A percentile compares a stretch with the other conserved stretches of the same genome.
Evolutionary conservation across 768 basidiomycete species (phyloP).

Genomic region (Royoungia palumana): DNA sequence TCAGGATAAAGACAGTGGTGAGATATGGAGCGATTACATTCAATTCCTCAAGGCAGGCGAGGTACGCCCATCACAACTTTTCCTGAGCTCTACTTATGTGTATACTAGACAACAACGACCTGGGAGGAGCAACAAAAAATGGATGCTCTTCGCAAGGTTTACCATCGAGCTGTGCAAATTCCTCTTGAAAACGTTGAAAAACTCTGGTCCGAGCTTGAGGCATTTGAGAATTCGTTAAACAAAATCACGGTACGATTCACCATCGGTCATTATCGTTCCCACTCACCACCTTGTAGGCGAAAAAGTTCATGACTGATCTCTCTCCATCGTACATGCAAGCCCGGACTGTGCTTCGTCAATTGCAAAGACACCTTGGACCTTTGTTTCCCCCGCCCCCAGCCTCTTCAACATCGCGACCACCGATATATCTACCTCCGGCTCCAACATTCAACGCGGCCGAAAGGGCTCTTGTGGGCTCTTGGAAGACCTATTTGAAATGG

Average conservation of each 20-base stretch:
- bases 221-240: conserved; percentile 87
- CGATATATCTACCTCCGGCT: conserved; percentile 60
- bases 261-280: neutral
- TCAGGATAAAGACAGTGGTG: conserved; percentile 86
- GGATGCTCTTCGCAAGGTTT: conserved; percentile 87
- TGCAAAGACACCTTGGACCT: conserved; percentile 64
- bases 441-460: conserved; percentile 75
- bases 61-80: conserved; percentile 41
- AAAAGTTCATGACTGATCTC: conserved; percentile 93
- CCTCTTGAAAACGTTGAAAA: conserved; percentile 91
- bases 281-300: conserved; percentile 53
- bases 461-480: conserved; percentile 71
- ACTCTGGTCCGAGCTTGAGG: conserved; percentile 91
- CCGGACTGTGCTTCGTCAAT: conserved; percentile 78
- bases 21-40: conserved; percentile 94
- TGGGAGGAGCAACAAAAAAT: conserved; percentile 98
- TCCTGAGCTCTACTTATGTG: conserved; percentile 2
- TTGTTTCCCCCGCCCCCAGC: conserved; percentile 54
- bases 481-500: conserved; percentile 94
- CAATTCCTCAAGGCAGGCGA: conserved; percentile 80
- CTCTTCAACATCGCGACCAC: conserved; percentile 38
- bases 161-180: conserved; percentile 91
- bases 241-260: conserved; percentile 63
- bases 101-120: conserved; percentile 60
- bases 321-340: conserved; percentile 95